Evolutionary conservation across 2,329 filamentous ascomycete species (phyloP).

Genomic region (Xylariales sp.): DNA sequence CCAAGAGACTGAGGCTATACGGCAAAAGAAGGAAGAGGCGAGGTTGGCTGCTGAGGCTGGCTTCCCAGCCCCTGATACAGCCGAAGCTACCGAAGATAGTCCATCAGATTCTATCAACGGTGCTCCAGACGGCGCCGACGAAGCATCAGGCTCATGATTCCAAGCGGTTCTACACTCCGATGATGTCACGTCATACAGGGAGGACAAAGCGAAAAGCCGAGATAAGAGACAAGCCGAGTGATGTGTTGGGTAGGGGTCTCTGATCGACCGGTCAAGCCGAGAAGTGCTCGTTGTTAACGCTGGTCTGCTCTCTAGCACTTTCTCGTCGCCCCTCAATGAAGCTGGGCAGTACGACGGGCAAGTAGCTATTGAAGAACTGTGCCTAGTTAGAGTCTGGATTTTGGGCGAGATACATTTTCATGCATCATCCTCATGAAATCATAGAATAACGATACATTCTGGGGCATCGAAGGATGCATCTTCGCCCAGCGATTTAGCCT

Average conservation of each 20-base stretch:
- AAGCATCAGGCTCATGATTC: too few relatives aligned
- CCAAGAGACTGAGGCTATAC: conserved; percentile 75
- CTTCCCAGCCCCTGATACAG: conserved; percentile 23
- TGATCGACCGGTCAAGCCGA: conserved; percentile 4
- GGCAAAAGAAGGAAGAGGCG: conserved; percentile 75
- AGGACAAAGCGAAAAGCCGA: too few relatives aligned
- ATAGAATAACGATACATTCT: too few relatives aligned
- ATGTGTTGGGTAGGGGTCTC: too few relatives aligned
- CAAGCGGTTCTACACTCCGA: too few relatives aligned
- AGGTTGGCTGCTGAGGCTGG: conserved; percentile 37
- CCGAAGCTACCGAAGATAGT: conserved; percentile 14
- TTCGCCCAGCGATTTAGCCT: not conserved
- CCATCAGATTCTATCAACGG: conserved; percentile 19
- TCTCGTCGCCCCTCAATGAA: conserved; percentile 12
- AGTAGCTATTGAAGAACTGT: conserved; percentile 1
- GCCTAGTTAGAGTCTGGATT: not conserved
- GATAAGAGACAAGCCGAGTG: conserved; percentile 7
- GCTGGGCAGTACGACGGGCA: conserved; percentile 12
- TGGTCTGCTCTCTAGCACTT: conserved; percentile 1
- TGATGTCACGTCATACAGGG: too few relatives aligned
- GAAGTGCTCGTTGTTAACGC: not conserved
- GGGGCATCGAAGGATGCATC: too few relatives aligned
- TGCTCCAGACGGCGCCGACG: conserved; percentile 33
- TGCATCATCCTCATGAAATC: too few relatives aligned
- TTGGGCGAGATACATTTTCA: too few relatives aligned